A percentile compares a stretch with the other conserved stretches of the same genome.
phyloP scores from a whole-genome alignment of 164 flowering plant species.

The Cinnamomum chago region DNA sequence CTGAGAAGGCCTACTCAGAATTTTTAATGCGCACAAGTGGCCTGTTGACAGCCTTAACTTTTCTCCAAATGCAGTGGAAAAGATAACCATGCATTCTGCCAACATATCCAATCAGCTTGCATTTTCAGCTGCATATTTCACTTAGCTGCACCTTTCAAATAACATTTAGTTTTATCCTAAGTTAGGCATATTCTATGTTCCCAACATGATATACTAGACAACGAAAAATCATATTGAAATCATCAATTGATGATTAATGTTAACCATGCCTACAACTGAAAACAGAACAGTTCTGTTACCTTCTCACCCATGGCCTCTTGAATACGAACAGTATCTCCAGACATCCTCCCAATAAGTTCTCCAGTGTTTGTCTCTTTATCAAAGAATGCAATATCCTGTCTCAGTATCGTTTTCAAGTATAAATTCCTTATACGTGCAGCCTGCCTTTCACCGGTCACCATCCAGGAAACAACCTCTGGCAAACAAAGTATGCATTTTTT shows the following conservation, averaged over 20 bases:
- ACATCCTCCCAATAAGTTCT: constrained; percentile 53
- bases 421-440: constrained; percentile 46
- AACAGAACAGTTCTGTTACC: constrained; percentile 33
- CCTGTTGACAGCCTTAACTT: too few species aligned
- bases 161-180: too few species aligned
- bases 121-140: too few species aligned
- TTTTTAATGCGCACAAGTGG: too few species aligned
- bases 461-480: constrained; percentile 63
- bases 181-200: neutral
- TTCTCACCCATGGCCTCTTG: constrained; percentile 75
- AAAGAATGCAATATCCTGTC: constrained; percentile 59
- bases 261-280: neutral
- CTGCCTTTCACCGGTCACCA: constrained; percentile 60
- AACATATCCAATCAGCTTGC: neutral
- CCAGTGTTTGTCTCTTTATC: constrained; percentile 53
- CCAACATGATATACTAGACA: neutral
- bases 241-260: neutral
- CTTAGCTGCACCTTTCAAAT: too few species aligned
- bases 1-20: neutral
- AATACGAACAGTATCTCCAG: constrained; percentile 55
- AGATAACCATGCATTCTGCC: neutral
- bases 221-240: neutral
- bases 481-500: constrained; percentile 8
- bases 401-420: constrained; percentile 49
- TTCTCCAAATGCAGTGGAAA: too few species aligned